Evolutionary conservation across 805 yeast genomes (phyloP), one percentile per base, ranked within the genome.

Genomic region (Starmerella floris): DNA sequence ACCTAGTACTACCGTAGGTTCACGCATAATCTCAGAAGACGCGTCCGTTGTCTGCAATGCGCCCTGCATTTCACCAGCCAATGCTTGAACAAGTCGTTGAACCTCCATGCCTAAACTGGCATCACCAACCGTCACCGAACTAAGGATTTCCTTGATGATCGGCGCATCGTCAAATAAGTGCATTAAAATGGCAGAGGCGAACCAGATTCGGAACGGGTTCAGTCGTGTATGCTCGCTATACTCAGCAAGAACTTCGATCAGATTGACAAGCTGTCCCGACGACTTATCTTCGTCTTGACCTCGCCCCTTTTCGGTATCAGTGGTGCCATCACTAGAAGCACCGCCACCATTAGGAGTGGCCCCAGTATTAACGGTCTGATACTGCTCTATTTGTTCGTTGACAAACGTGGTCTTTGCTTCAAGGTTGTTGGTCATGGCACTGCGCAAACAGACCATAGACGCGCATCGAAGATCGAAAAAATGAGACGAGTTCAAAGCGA

Each of bases 191-290:
- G 76, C 70, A 2, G 81, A 65, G 0, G 95, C 75, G 61, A 88
- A 87, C 91, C 94, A 91, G 1, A 76, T 62, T 53, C 77, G 75
- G 57, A 85, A 91, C 0, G 99, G 96, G 51, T 91, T 88, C 27
- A 87, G 61, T 41, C 77, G 73, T 37, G 69, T 58, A 19, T 76
- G 79, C 2, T 77, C 73, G 50, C 87, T 88, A 53, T 81, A 83
- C 49, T 81, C 88, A 51, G 84, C 69, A 5, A 91, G 60, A 0
- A 80, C 72, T 22, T 75, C 65, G 44, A 91, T 84, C 85, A 2
- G 74, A 78, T 2, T 52, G 37, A 22, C 23, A 8, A n/a, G 8
- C 32, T 10, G 15, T 9, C n/a, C 8, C 8, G 17, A 9, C 15
- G 15, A 16, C 17, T 9, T 5, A 30, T 10, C 17, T 8, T 25